Evolutionary conservation across 2,329 filamentous ascomycete genomes (phyloP).

Genomic region (Aspergillus neoniger): DNA sequence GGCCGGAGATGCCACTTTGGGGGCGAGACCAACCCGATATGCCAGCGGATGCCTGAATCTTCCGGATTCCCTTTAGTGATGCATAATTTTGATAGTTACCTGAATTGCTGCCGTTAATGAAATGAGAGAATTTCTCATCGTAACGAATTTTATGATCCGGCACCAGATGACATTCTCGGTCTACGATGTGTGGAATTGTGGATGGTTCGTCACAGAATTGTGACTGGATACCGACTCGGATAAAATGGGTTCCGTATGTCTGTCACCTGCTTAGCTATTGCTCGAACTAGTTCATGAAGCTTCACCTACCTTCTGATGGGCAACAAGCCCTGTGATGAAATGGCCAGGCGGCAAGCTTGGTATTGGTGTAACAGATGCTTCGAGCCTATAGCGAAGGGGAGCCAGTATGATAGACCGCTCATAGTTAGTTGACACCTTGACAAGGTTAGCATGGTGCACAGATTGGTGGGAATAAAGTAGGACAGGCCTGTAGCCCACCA

Average conservation of each 20-base stretch:
- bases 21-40: constrained; percentile 11
- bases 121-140: constrained; percentile 9
- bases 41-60: not conserved
- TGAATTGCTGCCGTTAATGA: not conserved
- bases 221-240: constrained; percentile 7
- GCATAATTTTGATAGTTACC: constrained; percentile 15
- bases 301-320: constrained; percentile 1
- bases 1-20: constrained; percentile 4
- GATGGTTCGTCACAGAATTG: constrained; percentile 9
- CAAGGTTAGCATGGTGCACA: constrained; percentile 6
- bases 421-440: constrained; percentile 14
- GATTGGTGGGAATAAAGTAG: not conserved
- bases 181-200: not conserved
- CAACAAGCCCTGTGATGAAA: constrained; percentile 10
- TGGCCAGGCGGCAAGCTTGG: not conserved
- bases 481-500: constrained; percentile 11
- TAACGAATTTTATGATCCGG: constrained; percentile 9
- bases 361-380: not conserved
- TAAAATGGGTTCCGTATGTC: constrained; percentile 1
- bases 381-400: constrained; percentile 4
- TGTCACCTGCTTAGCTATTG: constrained; percentile 1
- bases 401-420: constrained; percentile 7
- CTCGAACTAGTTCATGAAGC: not conserved
- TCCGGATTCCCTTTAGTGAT: constrained; percentile 10
- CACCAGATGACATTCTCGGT: constrained; percentile 8